phyloP scores from a whole-genome alignment of 2,329 filamentous ascomycete genomes.

The Penicillium paneum region DNA sequence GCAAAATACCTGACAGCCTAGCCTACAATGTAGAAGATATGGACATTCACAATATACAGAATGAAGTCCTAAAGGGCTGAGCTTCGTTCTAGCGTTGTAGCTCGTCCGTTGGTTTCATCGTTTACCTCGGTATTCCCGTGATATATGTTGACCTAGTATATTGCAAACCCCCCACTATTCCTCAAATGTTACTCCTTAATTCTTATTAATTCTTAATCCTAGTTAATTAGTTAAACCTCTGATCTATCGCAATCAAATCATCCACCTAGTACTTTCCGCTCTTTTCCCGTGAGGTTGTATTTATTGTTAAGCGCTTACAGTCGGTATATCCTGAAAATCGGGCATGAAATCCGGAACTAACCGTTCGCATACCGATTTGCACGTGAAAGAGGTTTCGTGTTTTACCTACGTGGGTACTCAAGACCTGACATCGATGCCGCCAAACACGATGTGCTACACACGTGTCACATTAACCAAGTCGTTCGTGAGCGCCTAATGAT shows the following conservation, averaged over 20 bases:
- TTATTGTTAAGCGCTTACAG: constrained; percentile 6
- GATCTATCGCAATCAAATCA: background rate
- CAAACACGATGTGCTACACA: background rate
- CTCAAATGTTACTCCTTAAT: background rate
- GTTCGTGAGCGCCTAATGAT: background rate
- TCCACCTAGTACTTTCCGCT: background rate
- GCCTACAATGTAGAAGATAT: background rate
- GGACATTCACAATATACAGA: background rate
- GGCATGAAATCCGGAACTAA: background rate
- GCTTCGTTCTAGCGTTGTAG: background rate
- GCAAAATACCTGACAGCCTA: background rate
- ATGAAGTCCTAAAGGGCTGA: background rate
- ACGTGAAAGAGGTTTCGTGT: background rate
- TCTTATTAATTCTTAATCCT: background rate
- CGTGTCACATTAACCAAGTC: background rate
- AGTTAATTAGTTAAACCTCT: background rate
- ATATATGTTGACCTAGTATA: background rate
- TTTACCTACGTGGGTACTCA: background rate
- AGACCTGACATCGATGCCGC: too few relatives aligned
- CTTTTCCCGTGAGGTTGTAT: constrained; percentile 8
- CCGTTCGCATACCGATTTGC: background rate
- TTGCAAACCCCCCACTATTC: background rate
- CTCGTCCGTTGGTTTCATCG: background rate
- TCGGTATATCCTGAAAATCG: constrained; percentile 6
- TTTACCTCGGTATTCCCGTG: background rate